Percentiles rank a stretch among this genome's conserved stretches.
phyloP scores from a whole-genome alignment of 805 yeast species.

The Kodamaea jinghongensis region DNA sequence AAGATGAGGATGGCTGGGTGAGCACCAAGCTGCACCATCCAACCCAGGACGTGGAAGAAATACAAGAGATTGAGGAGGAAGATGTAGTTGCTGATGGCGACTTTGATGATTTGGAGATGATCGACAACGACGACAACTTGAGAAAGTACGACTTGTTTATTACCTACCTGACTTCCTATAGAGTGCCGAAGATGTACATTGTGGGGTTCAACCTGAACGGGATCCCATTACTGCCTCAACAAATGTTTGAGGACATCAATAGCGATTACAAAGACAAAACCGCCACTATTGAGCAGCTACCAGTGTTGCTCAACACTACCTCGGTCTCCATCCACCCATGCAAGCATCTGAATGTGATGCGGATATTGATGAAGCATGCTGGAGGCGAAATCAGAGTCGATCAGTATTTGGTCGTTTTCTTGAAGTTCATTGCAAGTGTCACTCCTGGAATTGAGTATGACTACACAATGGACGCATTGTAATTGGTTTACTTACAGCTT shows the following conservation, averaged over 20 bases:
- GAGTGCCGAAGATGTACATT: conserved; percentile 92
- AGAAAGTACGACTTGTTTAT: conserved; percentile 87
- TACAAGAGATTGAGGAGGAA: conserved; percentile 8
- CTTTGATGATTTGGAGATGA: conserved; percentile 42
- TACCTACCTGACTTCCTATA: conserved; percentile 88
- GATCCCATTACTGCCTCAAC: conserved; percentile 76
- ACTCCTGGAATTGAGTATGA: conserved; percentile 98
- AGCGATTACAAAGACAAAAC: conserved; percentile 93
- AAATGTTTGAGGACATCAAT: conserved; percentile 93
- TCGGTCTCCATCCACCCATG: conserved; percentile 95
- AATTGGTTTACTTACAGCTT: conserved; percentile 7
- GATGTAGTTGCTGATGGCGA: conserved; percentile 5
- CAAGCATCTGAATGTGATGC: conserved; percentile 93
- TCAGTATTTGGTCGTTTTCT: conserved; percentile 83
- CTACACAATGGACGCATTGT: conserved; percentile 95
- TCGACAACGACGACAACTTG: conserved; percentile 33
- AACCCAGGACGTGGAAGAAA: conserved; percentile 4
- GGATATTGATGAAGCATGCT: conserved; percentile 73
- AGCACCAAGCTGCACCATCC: conserved; percentile 12
- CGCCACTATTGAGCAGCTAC: conserved; percentile 91
- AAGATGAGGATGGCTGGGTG: conserved; percentile 57
- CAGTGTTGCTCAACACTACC: conserved; percentile 72
- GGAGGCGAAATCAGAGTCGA: conserved; percentile 69
- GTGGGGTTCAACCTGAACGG: conserved; percentile 87
- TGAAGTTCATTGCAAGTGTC: conserved; percentile 93